Evolutionary conservation across 345 rosid genomes (phyloP).

Genomic region (Nasturtium officinale): DNA sequence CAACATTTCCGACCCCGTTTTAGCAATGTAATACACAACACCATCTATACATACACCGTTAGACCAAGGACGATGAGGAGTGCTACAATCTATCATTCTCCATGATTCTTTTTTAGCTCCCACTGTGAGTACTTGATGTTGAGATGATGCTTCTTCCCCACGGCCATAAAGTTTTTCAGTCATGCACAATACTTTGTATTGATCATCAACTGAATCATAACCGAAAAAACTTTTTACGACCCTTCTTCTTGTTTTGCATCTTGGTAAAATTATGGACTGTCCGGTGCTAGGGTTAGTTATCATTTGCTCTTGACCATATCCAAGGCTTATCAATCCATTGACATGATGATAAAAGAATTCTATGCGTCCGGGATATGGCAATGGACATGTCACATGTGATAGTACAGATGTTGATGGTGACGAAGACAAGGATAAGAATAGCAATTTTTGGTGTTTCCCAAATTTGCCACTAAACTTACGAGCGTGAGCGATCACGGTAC

Average conservation of each 20-base stretch:
- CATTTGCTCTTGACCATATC: background rate
- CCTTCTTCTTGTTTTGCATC: background rate
- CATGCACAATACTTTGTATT: slow-evolving; percentile 5
- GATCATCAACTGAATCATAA: background rate
- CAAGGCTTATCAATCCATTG: slow-evolving; percentile 1
- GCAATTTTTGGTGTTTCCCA: too few species aligned
- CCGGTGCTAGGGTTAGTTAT: background rate
- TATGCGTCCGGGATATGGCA: background rate
- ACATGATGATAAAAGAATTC: background rate
- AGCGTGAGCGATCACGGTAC: background rate
- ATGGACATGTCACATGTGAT: background rate
- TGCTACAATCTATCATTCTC: background rate
- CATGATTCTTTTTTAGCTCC: background rate
- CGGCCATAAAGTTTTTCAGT: background rate
- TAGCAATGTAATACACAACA: slow-evolving; percentile 19
- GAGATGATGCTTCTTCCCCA: background rate
- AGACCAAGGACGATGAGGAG: background rate
- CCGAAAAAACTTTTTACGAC: background rate
- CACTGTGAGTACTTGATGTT: slow-evolving; percentile 18
- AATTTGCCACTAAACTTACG: too few species aligned
- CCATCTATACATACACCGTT: slow-evolving; percentile 26
- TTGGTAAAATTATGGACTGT: background rate
- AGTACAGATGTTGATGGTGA: background rate
- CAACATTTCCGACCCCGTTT: background rate
- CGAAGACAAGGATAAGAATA: background rate